Conservation (phyloP, 2,329 filamentous ascomycete species). For the Westerdykella ornata region DNA sequence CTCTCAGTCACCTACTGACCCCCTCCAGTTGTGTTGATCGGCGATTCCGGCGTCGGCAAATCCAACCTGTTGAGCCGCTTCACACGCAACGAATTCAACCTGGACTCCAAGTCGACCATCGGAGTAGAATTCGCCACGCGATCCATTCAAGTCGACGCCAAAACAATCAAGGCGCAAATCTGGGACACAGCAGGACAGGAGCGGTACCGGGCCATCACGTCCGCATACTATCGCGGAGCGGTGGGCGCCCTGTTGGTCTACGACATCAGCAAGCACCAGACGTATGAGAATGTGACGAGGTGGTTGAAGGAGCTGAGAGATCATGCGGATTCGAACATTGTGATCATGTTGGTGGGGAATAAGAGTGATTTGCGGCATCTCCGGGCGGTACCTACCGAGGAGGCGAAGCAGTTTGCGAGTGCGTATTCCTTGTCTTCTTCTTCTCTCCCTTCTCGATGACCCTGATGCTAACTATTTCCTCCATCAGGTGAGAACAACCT, state of each 20-base stretch:
- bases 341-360: conserved; percentile 99
- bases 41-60: conserved; percentile 98
- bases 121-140: conserved; percentile 98
- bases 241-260: conserved; percentile 97
- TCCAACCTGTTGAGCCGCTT: conserved; percentile 99
- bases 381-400: conserved; percentile 92
- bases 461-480: conserved; percentile 8
- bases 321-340: conserved; percentile 96
- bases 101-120: conserved; percentile 99
- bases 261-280: conserved; percentile 99
- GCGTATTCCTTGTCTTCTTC: conserved; percentile 39
- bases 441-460: conserved; percentile 3
- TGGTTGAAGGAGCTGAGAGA: conserved; percentile 99
- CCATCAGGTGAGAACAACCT: conserved; percentile 84
- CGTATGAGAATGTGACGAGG: conserved; percentile 96
- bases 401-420: conserved; percentile 98
- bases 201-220: conserved; percentile 97
- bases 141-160: conserved; percentile 97
- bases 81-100: conserved; percentile 99
- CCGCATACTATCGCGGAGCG: conserved; percentile 96
- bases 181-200: conserved; percentile 99
- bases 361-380: conserved; percentile 99
- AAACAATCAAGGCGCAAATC: conserved; percentile 99
- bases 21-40: conserved; percentile 82
- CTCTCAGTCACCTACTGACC: conserved; percentile 27